Evolutionary conservation across 768 basidiomycete genomes (phyloP).

Genomic region (Mycena indigotica): DNA sequence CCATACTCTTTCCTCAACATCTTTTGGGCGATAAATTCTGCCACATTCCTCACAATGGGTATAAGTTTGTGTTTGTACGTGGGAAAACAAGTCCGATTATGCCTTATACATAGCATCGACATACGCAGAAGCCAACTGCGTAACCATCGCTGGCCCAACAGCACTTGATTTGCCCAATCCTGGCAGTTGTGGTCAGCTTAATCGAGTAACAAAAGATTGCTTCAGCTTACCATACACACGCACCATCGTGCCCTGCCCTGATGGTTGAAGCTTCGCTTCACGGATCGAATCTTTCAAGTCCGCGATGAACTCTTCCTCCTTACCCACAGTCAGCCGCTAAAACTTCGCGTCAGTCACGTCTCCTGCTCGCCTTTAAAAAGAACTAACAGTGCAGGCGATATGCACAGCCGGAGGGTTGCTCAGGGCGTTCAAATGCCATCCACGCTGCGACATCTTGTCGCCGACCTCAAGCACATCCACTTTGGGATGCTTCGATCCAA

Average conservation of each 20-base stretch:
- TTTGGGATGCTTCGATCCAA: constrained; percentile 62
- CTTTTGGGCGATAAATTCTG: too few relatives aligned
- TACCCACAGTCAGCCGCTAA: constrained; percentile 77
- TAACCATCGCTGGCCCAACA: constrained; percentile 80
- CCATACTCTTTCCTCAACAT: too few relatives aligned
- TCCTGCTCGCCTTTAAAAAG: not conserved
- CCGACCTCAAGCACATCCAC: constrained; percentile 88
- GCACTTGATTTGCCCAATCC: constrained; percentile 83
- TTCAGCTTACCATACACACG: constrained; percentile 85
- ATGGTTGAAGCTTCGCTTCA: constrained; percentile 65
- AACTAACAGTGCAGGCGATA: constrained; percentile 85
- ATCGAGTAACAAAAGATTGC: too few relatives aligned
- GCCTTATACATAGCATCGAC: constrained; percentile 84
- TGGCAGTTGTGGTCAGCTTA: constrained; percentile 29
- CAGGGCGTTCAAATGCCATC: constrained; percentile 92
- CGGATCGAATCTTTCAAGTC: constrained; percentile 81
- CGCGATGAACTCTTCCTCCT: constrained; percentile 75
- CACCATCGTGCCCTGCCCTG: constrained; percentile 86
- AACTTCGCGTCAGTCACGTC: constrained; percentile 4
- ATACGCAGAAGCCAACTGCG: constrained; percentile 75
- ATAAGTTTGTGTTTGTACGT: too few relatives aligned
- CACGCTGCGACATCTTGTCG: constrained; percentile 79
- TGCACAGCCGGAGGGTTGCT: constrained; percentile 81
- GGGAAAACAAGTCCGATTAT: constrained; percentile 30
- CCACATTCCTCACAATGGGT: too few relatives aligned